Base-by-base conservation (phyloP, 2,329 filamentous ascomycete genomes). In the Nemania serpens region DNA sequence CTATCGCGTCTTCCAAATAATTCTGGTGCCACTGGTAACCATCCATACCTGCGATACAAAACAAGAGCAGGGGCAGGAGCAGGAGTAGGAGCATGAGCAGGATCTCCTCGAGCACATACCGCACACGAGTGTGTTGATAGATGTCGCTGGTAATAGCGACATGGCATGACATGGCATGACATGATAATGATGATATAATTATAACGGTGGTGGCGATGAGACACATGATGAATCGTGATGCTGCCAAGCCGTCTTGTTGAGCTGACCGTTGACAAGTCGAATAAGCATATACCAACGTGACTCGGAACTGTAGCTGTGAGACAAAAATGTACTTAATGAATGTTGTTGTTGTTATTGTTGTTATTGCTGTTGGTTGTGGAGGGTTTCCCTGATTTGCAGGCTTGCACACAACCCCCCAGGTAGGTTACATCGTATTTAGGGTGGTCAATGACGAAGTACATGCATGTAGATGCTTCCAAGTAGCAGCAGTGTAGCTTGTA, bases 1-100 rank as follows among this genome's bases (percentile, higher is more conserved):
- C 37, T 55, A 58, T 52, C 58, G 45, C 55, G 47, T 61, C 42
- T 57, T 51, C 58, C 57, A 53, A 63, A 56, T 60, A 50, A n/a
- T 7, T 47, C 2, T 34, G 6, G 56, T 12, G 18, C 25, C 25
- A 29, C 25, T 29, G 3, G 25, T 29, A 29, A 29, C 25, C 25
- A 29, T 7, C 25, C 25, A 29, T 29, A 29, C 25, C 25, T 29
- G 25, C 25, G 25, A 29, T 29, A 7, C 25, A 3, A 7, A 29
- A 4, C 25, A 29, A 29, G 25, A 29, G 7, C 25, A 29, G 7
- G 25, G 7, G 25, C 25, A 29, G 7, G 25, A 29, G 7, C 3
- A 29, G 7, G 48, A 62, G 22, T 55, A 59, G 55, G 59, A 39
- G n/a, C n/a, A n/a, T n/a, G n/a, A n/a, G n/a, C n/a, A n/a, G n/a